These are phyloP conservation scores for Sporothrix mexicana DNA, from an alignment of 2,329 filamentous ascomycete genomes.

Conservation along the genomic window DNA sequence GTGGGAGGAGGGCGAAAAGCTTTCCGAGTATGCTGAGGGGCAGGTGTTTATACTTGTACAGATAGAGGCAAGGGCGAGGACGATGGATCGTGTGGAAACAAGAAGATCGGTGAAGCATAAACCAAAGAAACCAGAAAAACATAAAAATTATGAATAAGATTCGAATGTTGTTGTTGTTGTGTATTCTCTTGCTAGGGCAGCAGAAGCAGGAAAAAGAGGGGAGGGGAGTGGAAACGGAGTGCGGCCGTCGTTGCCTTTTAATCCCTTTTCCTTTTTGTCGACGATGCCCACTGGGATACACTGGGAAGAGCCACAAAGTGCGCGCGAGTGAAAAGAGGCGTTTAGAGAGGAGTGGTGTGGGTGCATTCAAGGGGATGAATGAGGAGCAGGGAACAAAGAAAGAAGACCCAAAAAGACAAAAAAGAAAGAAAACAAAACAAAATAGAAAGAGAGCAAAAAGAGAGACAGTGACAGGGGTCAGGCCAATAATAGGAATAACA, in stretches of 20 bases:
- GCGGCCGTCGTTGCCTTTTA: slow-evolving; percentile 29
- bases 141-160: not conserved
- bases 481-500: slow-evolving; percentile 25
- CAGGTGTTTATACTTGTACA: slow-evolving; percentile 16
- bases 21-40: slow-evolving; percentile 16
- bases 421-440: not conserved
- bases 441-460: not conserved
- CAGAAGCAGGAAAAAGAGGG: not conserved
- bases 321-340: not conserved
- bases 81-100: not conserved
- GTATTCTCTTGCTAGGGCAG: not conserved
- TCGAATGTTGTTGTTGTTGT: slow-evolving; percentile 5
- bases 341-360: not conserved
- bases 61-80: not conserved
- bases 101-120: slow-evolving; percentile 4
- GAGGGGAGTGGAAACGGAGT: slow-evolving; percentile 13
- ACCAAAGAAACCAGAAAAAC: slow-evolving; percentile 4
- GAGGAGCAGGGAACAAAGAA: not conserved
- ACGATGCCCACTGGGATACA: slow-evolving; percentile 5
- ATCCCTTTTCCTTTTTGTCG: slow-evolving; percentile 21
- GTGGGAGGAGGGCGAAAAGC: not conserved
- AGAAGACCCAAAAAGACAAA: too few species aligned
- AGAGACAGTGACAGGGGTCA: slow-evolving; percentile 6
- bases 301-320: not conserved
- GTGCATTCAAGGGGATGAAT: not conserved